Evolutionary conservation across 495 filamentous ascomycete genomes (phyloP).

Genomic region (Trypethelium eluteriae): DNA sequence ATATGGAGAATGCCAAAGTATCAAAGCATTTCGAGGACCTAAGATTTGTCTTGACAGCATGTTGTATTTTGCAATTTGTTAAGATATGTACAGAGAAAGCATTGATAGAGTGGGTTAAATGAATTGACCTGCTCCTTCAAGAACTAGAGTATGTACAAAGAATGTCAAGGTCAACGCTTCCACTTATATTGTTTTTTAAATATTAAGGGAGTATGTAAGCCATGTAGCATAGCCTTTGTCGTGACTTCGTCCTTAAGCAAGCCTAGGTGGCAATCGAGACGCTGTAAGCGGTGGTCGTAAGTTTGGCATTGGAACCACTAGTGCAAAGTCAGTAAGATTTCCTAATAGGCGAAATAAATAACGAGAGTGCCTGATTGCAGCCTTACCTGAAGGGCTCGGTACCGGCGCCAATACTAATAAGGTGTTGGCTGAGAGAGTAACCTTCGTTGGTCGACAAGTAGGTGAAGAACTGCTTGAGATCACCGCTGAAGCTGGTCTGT

Average conservation of each 20-base stretch:
- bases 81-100: conserved; percentile 1
- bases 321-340: neutral
- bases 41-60: neutral
- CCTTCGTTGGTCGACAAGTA: conserved; percentile 48
- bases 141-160: neutral
- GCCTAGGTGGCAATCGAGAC: neutral
- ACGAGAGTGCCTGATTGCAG: neutral
- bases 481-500: conserved; percentile 47
- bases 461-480: conserved; percentile 49
- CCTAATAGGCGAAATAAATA: neutral
- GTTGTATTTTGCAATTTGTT: neutral
- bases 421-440: conserved; percentile 45
- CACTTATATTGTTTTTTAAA: no score
- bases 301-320: conserved; percentile 3
- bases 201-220: neutral
- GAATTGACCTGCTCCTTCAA: neutral
- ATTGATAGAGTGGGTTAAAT: neutral
- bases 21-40: no score
- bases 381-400: conserved; percentile 43
- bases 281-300: conserved; percentile 6
- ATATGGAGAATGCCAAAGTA: no score
- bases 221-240: neutral
- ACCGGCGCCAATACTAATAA: conserved; percentile 49
- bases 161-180: no score
- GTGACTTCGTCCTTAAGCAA: neutral